Base-by-base conservation (phyloP, 2,329 filamentous ascomycete species). In the Neonectria coccinea region DNA sequence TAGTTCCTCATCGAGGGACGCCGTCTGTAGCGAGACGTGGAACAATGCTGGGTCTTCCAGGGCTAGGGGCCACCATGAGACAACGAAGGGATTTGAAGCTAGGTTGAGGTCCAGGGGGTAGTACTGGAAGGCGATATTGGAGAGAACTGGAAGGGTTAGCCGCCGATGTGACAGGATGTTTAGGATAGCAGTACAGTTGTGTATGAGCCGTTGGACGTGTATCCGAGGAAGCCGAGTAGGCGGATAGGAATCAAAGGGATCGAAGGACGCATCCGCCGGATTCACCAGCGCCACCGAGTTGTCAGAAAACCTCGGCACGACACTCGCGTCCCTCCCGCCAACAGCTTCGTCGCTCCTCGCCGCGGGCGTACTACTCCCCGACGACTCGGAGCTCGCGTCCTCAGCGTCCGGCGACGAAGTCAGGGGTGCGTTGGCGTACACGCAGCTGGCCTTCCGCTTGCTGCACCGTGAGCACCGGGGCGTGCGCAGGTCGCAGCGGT, bases 21-120 rank as follows among this genome's bases (percentile, higher is more conserved):
- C 86, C 5, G 86, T 88, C 69, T 88, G 86, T 12, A 88, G 77
- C 2, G 85, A 88, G 25, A 88, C 85, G 67, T 88, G 85, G 58
- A 88, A 88, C 1, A 88, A 69, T 5, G 85, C 85, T 0, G 86
- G 84, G 59, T 88, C 86, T 0, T 79, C 81, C 0, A 88, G 78
- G 1, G 86, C 85, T 1, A 85, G 77, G 0, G 86, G 86, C 86
- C 86, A 88, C 86, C 86, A 88, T 0, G 85, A 87, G 7, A 87
- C 76, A 18, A 88, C 76, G 64, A 88, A 88, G 0, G 86, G 86
- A 67, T 88, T 88, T 8, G 86, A 85, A 0, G 74, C 74, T n/a
- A 79, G 70, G 64, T 79, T 82, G 8, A 86, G 76, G 56, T 88
- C 86, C 20, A 88, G 77, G 1, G 86, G 86, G 68, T 88, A 88